Base-by-base conservation (phyloP, 768 basidiomycete species). In the Mycena latifolia region DNA sequence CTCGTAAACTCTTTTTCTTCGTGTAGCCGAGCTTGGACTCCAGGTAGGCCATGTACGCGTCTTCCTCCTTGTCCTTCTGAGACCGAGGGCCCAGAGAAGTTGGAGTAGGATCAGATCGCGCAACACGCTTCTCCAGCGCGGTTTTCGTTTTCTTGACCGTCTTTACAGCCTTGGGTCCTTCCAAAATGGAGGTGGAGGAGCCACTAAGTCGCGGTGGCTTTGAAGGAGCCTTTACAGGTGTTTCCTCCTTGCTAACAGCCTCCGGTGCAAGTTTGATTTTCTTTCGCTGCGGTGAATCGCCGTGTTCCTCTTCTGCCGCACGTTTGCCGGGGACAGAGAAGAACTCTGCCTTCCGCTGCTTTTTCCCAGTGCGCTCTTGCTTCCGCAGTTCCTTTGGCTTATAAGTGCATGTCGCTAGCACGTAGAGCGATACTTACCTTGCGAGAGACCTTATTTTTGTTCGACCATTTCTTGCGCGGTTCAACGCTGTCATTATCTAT, bases 31-130 rank as follows among this genome's bases (percentile, higher is more conserved):
- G 84, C 75, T 90, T 91, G 0, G 85, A 81, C 76, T 98, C 96
- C 14, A 98, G 79, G 78, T 92, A 90, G 0, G 89, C 85, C 47
- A 98, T 98, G 73, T 96, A 94, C 0, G 85, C 84, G 72, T 96
- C 95, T 71, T 99, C 96, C 35, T 91, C 85, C 31, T 82, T 77
- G 65, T 93, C 86, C 61, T 79, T 78, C 33, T 74, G 80, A 8
- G 77, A 77, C 27, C 76, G 80, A 27, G 78, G 70, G 25, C 41
- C 50, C 5, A 58, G 9, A 25, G 52, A 58, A 22, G n/a, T 20
- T 18, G 66, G 69, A 28, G 55, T 20, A 41, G 68, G 28, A 55
- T 56, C 60, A 46, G 69, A 57, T 0, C 71, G 72, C 5, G 63
- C 69, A 0, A 63, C 74, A 24, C 80, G 75, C 64, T 75, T 82